Evolutionary conservation across 2,329 filamentous ascomycete species (phyloP), one percentile per base, ranked within the genome.

Genomic region (Ascochyta rabiei): DNA sequence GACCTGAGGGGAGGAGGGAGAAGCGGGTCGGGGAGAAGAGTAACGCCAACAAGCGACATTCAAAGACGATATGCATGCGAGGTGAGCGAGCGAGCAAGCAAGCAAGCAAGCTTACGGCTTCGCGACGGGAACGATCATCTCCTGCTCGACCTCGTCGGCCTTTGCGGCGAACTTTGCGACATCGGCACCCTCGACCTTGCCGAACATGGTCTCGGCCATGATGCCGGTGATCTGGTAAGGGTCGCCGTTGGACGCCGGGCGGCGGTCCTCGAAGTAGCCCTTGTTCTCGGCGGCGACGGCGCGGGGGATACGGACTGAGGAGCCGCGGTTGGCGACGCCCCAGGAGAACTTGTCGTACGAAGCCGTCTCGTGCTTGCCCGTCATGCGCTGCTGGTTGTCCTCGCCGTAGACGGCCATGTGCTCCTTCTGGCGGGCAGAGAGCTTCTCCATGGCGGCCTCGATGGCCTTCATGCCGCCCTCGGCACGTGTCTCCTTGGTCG

Each of bases 391-490:
- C 69, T 95, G 91, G 82, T 99, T 99, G 77, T 93, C 93, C 83
- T 96, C 91, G 73, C 95, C 92, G 76, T 96, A 96, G 66, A 96
- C 92, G 66, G 89, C 88, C 79, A 96, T 96, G 77, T 83, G 80
- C 71, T 82, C 80, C 55, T 70, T 75, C 65, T 83, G 80, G 66
- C 80, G 79, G 53, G 67, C 71, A 51, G 76, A 71, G 34, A 83
- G 78, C 72, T 80, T 80, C 74, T 82, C 80, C 76, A 83, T 86
- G 90, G 93, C 83, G 31, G 73, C 75, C 75, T 98, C 93, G 64
- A 99, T 99, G 78, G 85, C 80, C 87, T 96, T 96, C 88, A 98
- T 95, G 75, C 95, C 95, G 70, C 93, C 93, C 64, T 96, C 91
- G 50, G 82, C 83, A 71, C 95, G 91, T 86, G 95, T 99, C 69